A percentile compares a stretch with the other conserved stretches of the same genome.
Evolutionary conservation across 1,139 yeast species (phyloP).

Genomic region (Zhuliangozyma blackwelliae): DNA sequence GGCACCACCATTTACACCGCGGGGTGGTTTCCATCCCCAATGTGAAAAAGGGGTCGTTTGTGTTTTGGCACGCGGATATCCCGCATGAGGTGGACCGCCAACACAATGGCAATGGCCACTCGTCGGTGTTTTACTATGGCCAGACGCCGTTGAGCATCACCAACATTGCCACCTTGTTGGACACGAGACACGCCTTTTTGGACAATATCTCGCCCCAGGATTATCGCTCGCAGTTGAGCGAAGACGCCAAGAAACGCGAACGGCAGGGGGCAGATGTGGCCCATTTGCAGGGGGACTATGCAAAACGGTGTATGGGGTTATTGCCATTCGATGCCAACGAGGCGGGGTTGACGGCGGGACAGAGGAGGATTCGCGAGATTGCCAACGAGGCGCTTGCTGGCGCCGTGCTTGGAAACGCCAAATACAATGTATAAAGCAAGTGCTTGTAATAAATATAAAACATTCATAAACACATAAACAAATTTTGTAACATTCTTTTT

Average conservation of each 20-base stretch:
- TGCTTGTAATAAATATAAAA: too few relatives aligned
- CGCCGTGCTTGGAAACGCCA: too few relatives aligned
- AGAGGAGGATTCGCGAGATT: conserved; percentile 14
- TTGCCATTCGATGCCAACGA: conserved; percentile 12
- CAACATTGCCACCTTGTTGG: conserved; percentile 13
- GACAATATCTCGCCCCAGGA: conserved; percentile 14
- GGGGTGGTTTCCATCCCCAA: conserved; percentile 28
- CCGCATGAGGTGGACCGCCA: conserved; percentile 45
- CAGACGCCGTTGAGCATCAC: conserved; percentile 13
- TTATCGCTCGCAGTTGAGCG: conserved; percentile 13
- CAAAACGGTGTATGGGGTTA: conserved; percentile 22
- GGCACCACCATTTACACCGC: conserved; percentile 24
- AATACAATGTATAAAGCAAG: not conserved
- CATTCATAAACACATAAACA: not conserved
- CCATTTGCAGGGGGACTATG: conserved; percentile 15
- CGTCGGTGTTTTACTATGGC: conserved; percentile 30
- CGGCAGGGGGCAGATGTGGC: conserved; percentile 13
- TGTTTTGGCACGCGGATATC: conserved; percentile 48
- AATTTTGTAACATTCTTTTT: not conserved
- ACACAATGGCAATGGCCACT: conserved; percentile 34
- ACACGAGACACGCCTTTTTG: conserved; percentile 12
- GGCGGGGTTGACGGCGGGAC: conserved; percentile 19
- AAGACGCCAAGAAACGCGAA: conserved; percentile 10
- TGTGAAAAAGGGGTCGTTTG: conserved; percentile 39
- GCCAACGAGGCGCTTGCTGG: conserved; percentile 13